Evolutionary conservation across 1,139 yeast species (phyloP).

Genomic region (Arxiozyma bovina): DNA sequence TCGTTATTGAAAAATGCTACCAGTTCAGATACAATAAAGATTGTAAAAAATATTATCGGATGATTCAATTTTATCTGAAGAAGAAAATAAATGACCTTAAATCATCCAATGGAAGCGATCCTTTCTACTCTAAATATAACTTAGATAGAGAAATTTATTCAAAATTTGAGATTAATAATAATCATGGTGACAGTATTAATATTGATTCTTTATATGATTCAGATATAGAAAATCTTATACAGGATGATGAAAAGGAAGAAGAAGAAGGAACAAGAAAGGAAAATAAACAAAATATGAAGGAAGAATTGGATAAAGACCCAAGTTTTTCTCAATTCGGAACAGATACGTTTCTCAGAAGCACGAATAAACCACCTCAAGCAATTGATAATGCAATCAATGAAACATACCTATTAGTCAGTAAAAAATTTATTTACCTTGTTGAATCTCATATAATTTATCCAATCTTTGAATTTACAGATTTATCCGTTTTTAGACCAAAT

Average conservation of each 20-base stretch:
- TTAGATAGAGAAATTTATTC: not conserved
- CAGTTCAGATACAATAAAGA: not conserved
- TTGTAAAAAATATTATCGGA: not conserved
- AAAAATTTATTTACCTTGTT: not conserved
- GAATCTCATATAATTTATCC: not conserved
- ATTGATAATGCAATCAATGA: not conserved
- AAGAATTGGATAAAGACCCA: not conserved
- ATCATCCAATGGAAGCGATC: not conserved
- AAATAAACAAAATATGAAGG: not conserved
- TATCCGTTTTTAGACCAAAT: not conserved
- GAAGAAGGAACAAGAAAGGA: not conserved
- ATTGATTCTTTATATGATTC: not conserved
- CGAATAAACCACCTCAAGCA: not conserved
- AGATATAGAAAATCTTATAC: constrained; percentile 1
- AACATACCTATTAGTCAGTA: not conserved
- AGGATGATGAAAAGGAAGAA: not conserved
- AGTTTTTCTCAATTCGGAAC: not conserved
- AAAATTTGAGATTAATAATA: not conserved
- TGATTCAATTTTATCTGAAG: not conserved
- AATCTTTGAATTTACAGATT: not conserved
- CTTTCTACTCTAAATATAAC: not conserved
- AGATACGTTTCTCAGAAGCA: not conserved
- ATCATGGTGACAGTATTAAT: not conserved
- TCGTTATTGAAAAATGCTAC: not conserved
- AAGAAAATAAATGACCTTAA: not conserved